Evolutionary conservation across 164 flowering plant species (phyloP), one percentile per base, ranked within the genome.

Genomic region (Dillenia suffruticosa): DNA sequence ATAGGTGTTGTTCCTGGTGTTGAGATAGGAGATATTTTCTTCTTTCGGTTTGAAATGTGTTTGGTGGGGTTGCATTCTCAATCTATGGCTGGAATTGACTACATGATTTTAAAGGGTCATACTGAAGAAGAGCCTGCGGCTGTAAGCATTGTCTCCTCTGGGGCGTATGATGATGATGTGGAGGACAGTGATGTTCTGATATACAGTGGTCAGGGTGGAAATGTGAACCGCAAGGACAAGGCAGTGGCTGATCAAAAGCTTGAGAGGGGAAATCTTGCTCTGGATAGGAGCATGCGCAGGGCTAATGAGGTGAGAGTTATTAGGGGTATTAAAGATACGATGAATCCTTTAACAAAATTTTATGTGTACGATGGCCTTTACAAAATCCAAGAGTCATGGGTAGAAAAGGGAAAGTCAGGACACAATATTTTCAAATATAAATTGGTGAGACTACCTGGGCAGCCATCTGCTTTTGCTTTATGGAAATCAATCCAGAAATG

Each of bases 171-270:
- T 10, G 83, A 83, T 63, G 68, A 69, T 16, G 78, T 58, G 10
- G 83, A 79, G 52, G 86, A 79, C 64, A 52, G 70, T 7, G 80
- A 87, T 76, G 79, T 85, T 15, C 58, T 89, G 67, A 57, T 83
- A 24, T 87, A 89, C 61, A 81, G 78, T 59, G 92, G 96, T 15
- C 89, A 84, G 43, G 88, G 90, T 58, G 87, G 87, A 15, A 65
- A 54, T 64, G 59, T 58, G 1, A 48, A 52, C 50, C 61, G 67
- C 47, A 74, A 58, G 51, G 79, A 69, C 45, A 68, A 64, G 44
- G 66, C 68, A 58, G 26, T 56, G 17, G 43, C 43, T 32, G 84
- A 80, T 70, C 82, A 82, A 63, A 76, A 82, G 67, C 82, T 80
- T 62, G 82, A 68, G 58, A 67, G 81, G 67, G 86, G 84, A 10